Evolutionary conservation across 106 monocot genomes (phyloP).

Genomic region (Platanthera zijinensis): DNA sequence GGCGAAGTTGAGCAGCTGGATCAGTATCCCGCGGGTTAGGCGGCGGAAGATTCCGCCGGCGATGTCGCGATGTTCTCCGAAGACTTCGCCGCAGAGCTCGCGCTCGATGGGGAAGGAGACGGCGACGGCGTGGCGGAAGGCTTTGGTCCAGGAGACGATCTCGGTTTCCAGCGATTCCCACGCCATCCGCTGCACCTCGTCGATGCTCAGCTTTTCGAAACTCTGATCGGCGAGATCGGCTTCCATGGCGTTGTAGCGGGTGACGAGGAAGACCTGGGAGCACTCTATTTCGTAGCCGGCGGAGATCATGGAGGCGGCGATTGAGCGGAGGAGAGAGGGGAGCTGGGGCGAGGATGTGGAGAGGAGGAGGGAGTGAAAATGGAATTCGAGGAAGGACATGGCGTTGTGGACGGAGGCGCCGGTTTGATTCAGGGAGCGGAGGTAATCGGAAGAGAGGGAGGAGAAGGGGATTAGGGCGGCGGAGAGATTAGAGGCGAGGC

Average conservation of each 20-base stretch:
- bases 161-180: constrained; percentile 43
- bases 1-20: constrained; percentile 53
- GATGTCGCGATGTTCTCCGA: constrained; percentile 10
- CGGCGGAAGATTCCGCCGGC: constrained; percentile 23
- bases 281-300: constrained; percentile 49
- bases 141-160: constrained; percentile 40
- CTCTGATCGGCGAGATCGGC: constrained; percentile 17
- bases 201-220: constrained; percentile 36
- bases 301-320: constrained; percentile 37
- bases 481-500: no score
- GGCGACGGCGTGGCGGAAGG: constrained; percentile 23
- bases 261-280: constrained; percentile 27
- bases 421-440: no score
- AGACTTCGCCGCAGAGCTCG: constrained; percentile 33
- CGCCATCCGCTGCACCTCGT: constrained; percentile 43
- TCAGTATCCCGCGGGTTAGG: constrained; percentile 23
- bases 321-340: constrained; percentile 13
- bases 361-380: no score
- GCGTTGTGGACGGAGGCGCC: no score
- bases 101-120: constrained; percentile 23
- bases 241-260: constrained; percentile 28
- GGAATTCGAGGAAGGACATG: no score
- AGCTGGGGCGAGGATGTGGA: no score
- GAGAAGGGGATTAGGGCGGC: no score
- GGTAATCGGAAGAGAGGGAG: no score